Base-by-base conservation (phyloP, 495 filamentous ascomycete genomes). In the Aspergillus sparsus region DNA sequence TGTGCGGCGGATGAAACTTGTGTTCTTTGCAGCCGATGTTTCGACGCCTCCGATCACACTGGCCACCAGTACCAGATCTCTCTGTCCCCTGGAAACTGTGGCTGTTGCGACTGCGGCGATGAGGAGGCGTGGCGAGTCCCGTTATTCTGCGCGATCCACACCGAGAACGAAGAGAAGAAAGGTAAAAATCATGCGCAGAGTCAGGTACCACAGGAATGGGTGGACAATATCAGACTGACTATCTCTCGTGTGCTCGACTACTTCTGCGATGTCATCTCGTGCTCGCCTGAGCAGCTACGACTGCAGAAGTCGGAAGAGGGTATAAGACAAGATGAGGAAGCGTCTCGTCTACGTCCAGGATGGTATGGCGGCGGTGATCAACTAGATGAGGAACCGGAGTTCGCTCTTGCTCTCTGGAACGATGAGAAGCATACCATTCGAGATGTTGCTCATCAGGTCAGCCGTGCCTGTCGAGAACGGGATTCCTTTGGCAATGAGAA, bases 81-180 rank as follows among this genome's bases (percentile, higher is more conserved):
- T 52, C 83, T 96, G 36, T 95, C 92, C 1, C 84, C 86, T 1
- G 93, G 93, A 2, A 97, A 96, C 67, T 91, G 87, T 66, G 94
- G 95, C 39, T 98, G 94, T 74, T 98, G 94, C 70, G 94, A 98
- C 68, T 98, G 94, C 68, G 95, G 94, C 46, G 94, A 98, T 70
- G 82, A 85, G 11, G 94, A 98, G 69, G 94, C 94, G 7, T 98
- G 94, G 94, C 85, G 83, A 66, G 69, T 85, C 32, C 93, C 93
- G 31, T 83, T 97, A 60, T 88, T 90, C 69, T 98, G 94, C 76
- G 90, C 92, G 21, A 98, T 98, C 66, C 94, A 98, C 64, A 94
- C 90, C 21, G 82, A 85, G 37, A 77, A 65, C 44, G 79, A 75
- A 9, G 79, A 79, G 41, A 67, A 64, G 5, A 85, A 88, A 64